Base-by-base conservation (phyloP, 2,329 filamentous ascomycete genomes). In the Aspergillus chevalieri region DNA sequence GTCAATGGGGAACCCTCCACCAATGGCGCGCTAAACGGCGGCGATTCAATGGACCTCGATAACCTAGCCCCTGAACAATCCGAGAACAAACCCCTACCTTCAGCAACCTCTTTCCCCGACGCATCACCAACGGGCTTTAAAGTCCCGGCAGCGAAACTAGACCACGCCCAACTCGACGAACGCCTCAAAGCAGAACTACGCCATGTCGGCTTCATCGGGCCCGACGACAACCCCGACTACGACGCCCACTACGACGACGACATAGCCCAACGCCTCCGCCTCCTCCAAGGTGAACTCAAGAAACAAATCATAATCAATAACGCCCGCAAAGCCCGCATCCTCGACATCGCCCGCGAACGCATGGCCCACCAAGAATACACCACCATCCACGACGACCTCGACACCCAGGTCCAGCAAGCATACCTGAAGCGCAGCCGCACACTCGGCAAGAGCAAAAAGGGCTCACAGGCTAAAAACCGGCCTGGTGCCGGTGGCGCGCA, bases 351-450 rank as follows among this genome's bases (percentile, higher is more conserved):
- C 6, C 87, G 90, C 60, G 91, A 95, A 66, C 85, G 89, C 57
- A 92, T 98, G 82, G 93, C 93, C 0, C 85, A 93, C 72, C 93
- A 98, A 65, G 93, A 98, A 67, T 98, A 95, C 74, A 87, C 86
- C 67, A 96, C 90, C 49, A 98, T 98, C 60, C 85, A 94, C 46
- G 93, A 98, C 66, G 93, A 98, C 67, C 83, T 98, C 19, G 93
- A 98, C 74, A 84, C 85, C 39, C 93, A 97, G 66, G 90, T 97
- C 39, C 91, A 97, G 65, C 86, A 89, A 46, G 92, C 93, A 3
- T 98, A 97, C 65, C 83, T 95, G 42, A 98, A 98, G 74, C 87
- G 93, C 21, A 97, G 92, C 24, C 84, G 93, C 43, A 95, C 89
- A 0, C 86, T 97, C 72, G 89, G 91, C 67, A 94, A 97, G 74